Evolutionary conservation across 2,329 filamentous ascomycete species (phyloP).

Genomic region (Aspergillus clavatus): DNA sequence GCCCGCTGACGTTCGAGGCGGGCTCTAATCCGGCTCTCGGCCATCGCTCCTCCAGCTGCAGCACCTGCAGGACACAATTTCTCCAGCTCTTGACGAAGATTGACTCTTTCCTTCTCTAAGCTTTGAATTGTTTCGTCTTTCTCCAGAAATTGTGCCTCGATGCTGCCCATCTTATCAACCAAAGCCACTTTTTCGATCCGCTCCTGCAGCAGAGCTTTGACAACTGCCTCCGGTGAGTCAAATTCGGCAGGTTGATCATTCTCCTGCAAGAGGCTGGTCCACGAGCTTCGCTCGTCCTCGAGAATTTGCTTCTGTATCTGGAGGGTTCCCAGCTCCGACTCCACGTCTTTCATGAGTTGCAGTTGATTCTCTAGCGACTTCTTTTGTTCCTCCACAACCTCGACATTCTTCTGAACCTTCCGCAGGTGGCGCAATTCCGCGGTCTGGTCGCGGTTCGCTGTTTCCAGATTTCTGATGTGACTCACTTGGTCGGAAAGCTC

Average conservation of each 20-base stretch:
- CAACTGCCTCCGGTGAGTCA: slow-evolving; percentile 81
- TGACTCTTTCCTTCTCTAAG: slow-evolving; percentile 65
- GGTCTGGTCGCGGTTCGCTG: slow-evolving; percentile 71
- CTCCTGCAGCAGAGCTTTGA: slow-evolving; percentile 76
- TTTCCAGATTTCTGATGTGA: slow-evolving; percentile 83
- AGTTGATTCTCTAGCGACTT: slow-evolving; percentile 72
- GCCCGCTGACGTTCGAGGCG: slow-evolving; percentile 80
- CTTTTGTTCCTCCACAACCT: slow-evolving; percentile 95
- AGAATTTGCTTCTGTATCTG: slow-evolving; percentile 78
- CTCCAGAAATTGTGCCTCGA: slow-evolving; percentile 73
- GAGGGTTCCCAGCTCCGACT: slow-evolving; percentile 72
- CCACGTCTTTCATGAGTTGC: slow-evolving; percentile 66
- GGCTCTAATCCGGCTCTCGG: slow-evolving; percentile 63
- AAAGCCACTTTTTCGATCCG: slow-evolving; percentile 73
- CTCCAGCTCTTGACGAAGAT: slow-evolving; percentile 65
- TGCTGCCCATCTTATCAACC: slow-evolving; percentile 71
- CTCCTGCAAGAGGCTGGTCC: slow-evolving; percentile 77
- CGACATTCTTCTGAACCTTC: slow-evolving; percentile 77
- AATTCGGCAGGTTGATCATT: slow-evolving; percentile 66
- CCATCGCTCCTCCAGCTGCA: slow-evolving; percentile 39
- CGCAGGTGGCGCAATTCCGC: slow-evolving; percentile 76
- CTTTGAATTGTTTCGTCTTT: slow-evolving; percentile 69
- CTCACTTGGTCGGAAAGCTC: slow-evolving; percentile 87
- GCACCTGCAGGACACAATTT: slow-evolving; percentile 54
- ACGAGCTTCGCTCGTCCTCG: slow-evolving; percentile 81